phyloP scores from a whole-genome alignment of 352 stramenopile genomes.

The Globisporangium barbulae region DNA sequence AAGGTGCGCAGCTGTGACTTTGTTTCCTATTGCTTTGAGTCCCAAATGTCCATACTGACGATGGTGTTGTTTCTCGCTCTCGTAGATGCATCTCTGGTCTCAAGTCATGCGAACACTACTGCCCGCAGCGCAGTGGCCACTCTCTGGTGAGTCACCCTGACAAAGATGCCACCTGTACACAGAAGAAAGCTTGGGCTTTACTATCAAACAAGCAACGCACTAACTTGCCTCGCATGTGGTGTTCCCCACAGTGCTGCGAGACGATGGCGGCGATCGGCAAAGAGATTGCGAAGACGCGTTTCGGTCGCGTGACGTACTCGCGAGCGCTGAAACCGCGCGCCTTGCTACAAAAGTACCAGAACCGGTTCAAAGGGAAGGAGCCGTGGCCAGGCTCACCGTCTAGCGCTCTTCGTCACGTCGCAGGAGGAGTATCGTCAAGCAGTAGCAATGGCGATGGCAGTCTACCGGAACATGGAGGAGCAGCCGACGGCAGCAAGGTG shows the following conservation, averaged over 20 bases:
- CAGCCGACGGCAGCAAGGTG: not conserved
- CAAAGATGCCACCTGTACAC: not conserved
- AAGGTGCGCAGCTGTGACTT: constrained; percentile 25
- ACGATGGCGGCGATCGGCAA: constrained; percentile 57
- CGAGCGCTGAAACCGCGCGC: constrained; percentile 61
- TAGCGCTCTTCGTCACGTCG: not conserved
- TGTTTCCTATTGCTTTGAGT: not conserved
- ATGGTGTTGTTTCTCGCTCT: not conserved
- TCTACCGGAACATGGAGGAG: not conserved
- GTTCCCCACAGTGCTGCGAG: constrained; percentile 46
- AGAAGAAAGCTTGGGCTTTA: not conserved
- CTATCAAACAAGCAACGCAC: not conserved
- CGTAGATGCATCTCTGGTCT: constrained; percentile 50
- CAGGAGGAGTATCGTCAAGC: not conserved
- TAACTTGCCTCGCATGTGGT: not conserved
- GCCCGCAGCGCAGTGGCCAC: constrained; percentile 57
- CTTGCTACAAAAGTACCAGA: constrained; percentile 64
- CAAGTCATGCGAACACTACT: constrained; percentile 54
- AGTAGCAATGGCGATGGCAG: not conserved
- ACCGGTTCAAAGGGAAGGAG: constrained; percentile 52
- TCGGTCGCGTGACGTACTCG: constrained; percentile 64
- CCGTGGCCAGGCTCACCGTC: constrained; percentile 62
- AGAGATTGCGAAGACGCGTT: constrained; percentile 51
- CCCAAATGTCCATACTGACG: not conserved
- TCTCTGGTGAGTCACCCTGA: constrained; percentile 44